Evolutionary conservation across 352 stramenopile species (phyloP).

Genomic region (Pythium insidiosum): DNA sequence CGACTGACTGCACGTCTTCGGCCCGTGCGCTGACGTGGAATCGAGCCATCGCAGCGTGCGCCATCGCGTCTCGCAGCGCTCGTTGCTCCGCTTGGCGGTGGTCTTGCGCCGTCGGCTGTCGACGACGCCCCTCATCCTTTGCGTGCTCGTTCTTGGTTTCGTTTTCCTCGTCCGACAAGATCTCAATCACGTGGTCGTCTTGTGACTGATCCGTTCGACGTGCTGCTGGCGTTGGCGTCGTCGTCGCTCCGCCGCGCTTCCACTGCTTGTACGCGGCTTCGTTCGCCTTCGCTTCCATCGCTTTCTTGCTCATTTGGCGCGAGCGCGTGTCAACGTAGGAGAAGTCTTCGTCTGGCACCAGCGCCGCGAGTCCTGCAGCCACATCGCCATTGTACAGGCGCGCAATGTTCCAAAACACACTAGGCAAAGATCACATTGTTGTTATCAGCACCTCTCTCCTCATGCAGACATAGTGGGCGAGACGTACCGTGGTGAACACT

Average conservation of each 20-base stretch:
- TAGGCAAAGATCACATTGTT: slow-evolving; percentile 6
- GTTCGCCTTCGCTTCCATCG: slow-evolving; percentile 70
- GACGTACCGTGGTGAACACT: slow-evolving; percentile 57
- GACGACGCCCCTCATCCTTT: too few relatives aligned
- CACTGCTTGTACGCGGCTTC: slow-evolving; percentile 59
- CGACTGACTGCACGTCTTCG: too few relatives aligned
- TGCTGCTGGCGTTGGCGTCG: not conserved
- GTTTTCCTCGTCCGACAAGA: slow-evolving; percentile 11
- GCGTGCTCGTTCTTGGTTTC: not conserved
- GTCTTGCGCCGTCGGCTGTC: slow-evolving; percentile 6
- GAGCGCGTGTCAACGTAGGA: slow-evolving; percentile 72
- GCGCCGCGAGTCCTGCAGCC: slow-evolving; percentile 39
- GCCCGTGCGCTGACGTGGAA: slow-evolving; percentile 35
- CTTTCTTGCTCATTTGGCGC: slow-evolving; percentile 66
- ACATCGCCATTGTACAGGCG: slow-evolving; percentile 72
- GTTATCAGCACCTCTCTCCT: not conserved
- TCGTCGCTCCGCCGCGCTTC: slow-evolving; percentile 19
- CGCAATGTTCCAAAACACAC: slow-evolving; percentile 83
- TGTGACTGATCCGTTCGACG: not conserved
- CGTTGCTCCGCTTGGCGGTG: slow-evolving; percentile 13
- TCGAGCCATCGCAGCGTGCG: slow-evolving; percentile 43
- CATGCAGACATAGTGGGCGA: not conserved
- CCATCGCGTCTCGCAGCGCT: slow-evolving; percentile 33
- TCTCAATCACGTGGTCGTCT: slow-evolving; percentile 11
- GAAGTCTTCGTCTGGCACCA: slow-evolving; percentile 80